A percentile compares a stretch with the other conserved stretches of the same genome.
Conservation (phyloP, 805 yeast genomes). For the Candida hispaniensis region DNA sequence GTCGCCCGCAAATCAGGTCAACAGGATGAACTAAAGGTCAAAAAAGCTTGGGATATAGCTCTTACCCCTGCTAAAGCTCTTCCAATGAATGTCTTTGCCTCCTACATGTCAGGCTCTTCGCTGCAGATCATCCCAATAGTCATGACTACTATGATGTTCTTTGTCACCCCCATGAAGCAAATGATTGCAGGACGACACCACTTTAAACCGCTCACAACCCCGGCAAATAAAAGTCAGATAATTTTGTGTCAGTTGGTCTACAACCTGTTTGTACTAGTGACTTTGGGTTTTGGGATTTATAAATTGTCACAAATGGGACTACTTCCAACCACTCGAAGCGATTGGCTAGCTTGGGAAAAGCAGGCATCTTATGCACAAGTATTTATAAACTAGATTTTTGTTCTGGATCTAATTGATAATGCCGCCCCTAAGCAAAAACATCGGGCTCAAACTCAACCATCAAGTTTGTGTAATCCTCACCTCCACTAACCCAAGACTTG, state of each 20-base stretch:
- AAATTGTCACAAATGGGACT: constrained; percentile 82
- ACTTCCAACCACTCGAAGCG: constrained; percentile 76
- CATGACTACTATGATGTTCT: constrained; percentile 76
- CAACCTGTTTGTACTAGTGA: constrained; percentile 38
- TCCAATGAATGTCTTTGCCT: constrained; percentile 87
- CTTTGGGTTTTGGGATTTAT: constrained; percentile 69
- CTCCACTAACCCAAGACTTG: constrained; percentile 22
- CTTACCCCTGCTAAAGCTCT: constrained; percentile 68
- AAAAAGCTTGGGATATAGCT: constrained; percentile 83
- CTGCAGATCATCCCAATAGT: constrained; percentile 83
- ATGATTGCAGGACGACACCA: constrained; percentile 45
- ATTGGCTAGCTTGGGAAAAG: constrained; percentile 95
- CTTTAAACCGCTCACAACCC: constrained; percentile 36
- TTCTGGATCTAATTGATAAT: no score
- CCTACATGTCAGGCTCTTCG: constrained; percentile 85
- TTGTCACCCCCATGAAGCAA: constrained; percentile 60
- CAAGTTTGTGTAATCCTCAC: constrained; percentile 20
- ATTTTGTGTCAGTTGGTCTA: constrained; percentile 38
- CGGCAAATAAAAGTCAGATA: constrained; percentile 25
- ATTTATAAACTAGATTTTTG: no score
- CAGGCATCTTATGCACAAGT: no score
- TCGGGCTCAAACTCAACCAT: constrained; percentile 22
- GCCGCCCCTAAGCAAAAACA: no score
- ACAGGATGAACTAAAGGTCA: constrained; percentile 26
- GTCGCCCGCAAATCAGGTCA: no score